Percentiles rank a stretch among this genome's conserved stretches.
These are phyloP conservation scores for Taphrina flavorubra DNA, from an alignment of 1,139 yeast species.

Conservation along the genomic window DNA sequence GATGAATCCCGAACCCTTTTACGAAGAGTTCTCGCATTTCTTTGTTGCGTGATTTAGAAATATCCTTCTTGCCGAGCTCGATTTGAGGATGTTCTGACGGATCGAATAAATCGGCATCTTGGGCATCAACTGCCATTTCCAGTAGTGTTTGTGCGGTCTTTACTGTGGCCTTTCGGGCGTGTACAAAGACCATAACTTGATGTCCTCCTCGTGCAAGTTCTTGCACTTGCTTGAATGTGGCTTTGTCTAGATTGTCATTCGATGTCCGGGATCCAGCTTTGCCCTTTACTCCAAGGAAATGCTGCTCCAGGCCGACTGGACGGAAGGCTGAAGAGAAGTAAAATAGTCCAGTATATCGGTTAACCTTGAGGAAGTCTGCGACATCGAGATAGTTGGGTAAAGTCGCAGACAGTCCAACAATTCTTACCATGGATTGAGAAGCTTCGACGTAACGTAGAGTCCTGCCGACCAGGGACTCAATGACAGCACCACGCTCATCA, in stretches of 20 bases:
- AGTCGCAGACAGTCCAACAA: conserved; percentile 96
- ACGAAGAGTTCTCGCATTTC: conserved; percentile 82
- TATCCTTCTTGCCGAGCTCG: conserved; percentile 65
- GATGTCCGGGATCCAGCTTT: conserved; percentile 77
- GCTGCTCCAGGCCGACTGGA: conserved; percentile 92
- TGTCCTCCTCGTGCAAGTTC: conserved; percentile 72
- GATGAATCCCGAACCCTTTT: conserved; percentile 90
- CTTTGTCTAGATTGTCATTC: conserved; percentile 74
- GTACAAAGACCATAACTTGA: conserved; percentile 97
- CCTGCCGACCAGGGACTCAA: conserved; percentile 93
- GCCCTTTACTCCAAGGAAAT: conserved; percentile 83
- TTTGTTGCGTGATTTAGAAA: conserved; percentile 73
- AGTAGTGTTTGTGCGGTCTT: conserved; percentile 79
- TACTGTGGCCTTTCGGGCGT: conserved; percentile 89
- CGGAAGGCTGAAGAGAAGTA: conserved; percentile 91
- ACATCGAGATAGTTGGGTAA: conserved; percentile 93
- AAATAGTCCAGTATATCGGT: conserved; percentile 86
- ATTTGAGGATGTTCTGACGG: conserved; percentile 60
- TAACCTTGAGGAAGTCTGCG: conserved; percentile 92
- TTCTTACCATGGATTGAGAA: conserved; percentile 90
- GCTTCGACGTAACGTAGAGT: conserved; percentile 93
- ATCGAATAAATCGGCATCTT: conserved; percentile 63
- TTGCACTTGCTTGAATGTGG: conserved; percentile 75
- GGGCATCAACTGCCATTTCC: conserved; percentile 68
- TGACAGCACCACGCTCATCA: conserved; percentile 97